A percentile compares a stretch with the other conserved stretches of the same genome.
These are phyloP conservation scores for Pisolithus sp. DNA, from an alignment of 768 basidiomycete genomes.

Conservation along the genomic window DNA sequence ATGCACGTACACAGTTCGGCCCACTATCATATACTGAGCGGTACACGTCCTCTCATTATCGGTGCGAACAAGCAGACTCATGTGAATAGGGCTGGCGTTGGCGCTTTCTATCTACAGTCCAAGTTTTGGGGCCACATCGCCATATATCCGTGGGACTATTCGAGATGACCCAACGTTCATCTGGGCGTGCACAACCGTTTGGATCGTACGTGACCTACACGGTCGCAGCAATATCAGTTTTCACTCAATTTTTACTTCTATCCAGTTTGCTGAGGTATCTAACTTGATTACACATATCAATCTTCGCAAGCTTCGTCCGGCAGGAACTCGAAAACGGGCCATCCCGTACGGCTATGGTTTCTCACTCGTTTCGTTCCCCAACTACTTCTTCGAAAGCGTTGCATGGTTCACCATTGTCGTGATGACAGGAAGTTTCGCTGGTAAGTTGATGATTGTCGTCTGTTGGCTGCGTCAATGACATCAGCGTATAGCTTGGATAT, in stretches of 20 bases:
- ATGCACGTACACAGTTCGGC: constrained; percentile 50
- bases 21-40: constrained; percentile 82
- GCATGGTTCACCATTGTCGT: constrained; percentile 65
- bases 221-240: background rate
- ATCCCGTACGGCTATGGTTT: constrained; percentile 95
- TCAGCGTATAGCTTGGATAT: constrained; percentile 48
- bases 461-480: background rate
- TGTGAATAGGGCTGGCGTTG: constrained; percentile 54
- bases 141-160: constrained; percentile 55
- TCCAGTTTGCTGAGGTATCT: constrained; percentile 75
- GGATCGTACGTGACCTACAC: constrained; percentile 54
- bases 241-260: background rate
- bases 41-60: constrained; percentile 23
- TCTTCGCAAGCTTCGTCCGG: constrained; percentile 77
- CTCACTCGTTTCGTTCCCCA: constrained; percentile 78
- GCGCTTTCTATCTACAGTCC: constrained; percentile 81
- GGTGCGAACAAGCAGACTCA: background rate
- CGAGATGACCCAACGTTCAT: constrained; percentile 66
- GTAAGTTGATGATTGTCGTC: constrained; percentile 37
- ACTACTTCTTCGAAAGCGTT: constrained; percentile 88
- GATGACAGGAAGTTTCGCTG: constrained; percentile 73
- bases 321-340: constrained; percentile 69
- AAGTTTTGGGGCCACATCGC: constrained; percentile 59
- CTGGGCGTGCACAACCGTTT: constrained; percentile 56
- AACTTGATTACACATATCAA: constrained; percentile 82